A percentile compares a stretch with the other conserved stretches of the same genome.
Evolutionary conservation across 352 stramenopile species (phyloP).

Genomic region (Thraustochytrium striatum): DNA sequence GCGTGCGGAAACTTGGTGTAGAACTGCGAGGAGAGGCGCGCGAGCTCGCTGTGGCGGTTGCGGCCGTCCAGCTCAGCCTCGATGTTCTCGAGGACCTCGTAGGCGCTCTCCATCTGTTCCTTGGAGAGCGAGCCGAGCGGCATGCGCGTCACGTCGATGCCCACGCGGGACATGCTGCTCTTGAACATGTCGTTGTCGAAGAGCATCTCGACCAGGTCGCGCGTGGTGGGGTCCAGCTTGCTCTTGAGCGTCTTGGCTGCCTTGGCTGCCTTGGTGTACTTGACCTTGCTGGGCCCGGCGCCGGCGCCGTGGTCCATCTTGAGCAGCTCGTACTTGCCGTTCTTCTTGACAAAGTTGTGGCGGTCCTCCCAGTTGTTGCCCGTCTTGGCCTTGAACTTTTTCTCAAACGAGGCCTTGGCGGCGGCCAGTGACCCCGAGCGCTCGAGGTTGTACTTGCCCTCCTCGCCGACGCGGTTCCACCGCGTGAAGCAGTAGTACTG

Average conservation of each 20-base stretch:
- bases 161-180: slow-evolving; percentile 45
- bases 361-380: slow-evolving; percentile 50
- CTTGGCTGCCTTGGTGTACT: not conserved
- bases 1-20: slow-evolving; percentile 56
- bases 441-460: slow-evolving; percentile 44
- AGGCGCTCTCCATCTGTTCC: slow-evolving; percentile 54
- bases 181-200: slow-evolving; percentile 58
- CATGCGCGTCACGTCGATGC: slow-evolving; percentile 55
- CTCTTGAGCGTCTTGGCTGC: slow-evolving; percentile 29
- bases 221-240: slow-evolving; percentile 48
- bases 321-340: slow-evolving; percentile 56
- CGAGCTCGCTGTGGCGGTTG: not conserved
- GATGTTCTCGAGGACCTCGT: slow-evolving; percentile 53
- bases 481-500: slow-evolving; percentile 51
- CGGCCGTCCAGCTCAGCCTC: slow-evolving; percentile 44
- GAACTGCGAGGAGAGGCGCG: slow-evolving; percentile 53
- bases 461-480: slow-evolving; percentile 53
- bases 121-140: slow-evolving; percentile 53
- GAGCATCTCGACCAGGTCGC: slow-evolving; percentile 54
- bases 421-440: not conserved
- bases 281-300: not conserved
- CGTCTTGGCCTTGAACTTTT: slow-evolving; percentile 56
- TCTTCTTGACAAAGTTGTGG: slow-evolving; percentile 47
- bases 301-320: slow-evolving; percentile 49
- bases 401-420: slow-evolving; percentile 42